phyloP scores from a whole-genome alignment of 257 asterid genomes.

The Przewalskia tangutica region DNA sequence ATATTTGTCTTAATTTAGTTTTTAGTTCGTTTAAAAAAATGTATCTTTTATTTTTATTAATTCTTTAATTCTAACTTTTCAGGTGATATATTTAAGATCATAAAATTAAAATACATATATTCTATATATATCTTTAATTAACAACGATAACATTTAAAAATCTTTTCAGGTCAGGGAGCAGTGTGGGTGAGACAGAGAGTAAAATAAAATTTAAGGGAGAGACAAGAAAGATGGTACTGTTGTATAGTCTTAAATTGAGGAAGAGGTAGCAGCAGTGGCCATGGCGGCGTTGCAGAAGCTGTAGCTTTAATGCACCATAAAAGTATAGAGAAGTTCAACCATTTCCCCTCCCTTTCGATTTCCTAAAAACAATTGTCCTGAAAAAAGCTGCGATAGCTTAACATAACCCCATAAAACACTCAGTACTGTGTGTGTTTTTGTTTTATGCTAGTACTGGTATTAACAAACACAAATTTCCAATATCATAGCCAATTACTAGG shows the following conservation, averaged over 20 bases:
- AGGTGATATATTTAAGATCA: no score
- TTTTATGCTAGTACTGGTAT: no score
- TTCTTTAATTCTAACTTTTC: no score
- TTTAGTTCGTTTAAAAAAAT: no score
- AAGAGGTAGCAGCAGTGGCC: constrained; percentile 47
- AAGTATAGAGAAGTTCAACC: constrained; percentile 4
- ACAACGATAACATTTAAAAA: no score
- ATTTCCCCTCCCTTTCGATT: constrained; percentile 21
- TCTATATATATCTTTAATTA: no score
- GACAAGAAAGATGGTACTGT: constrained; percentile 16
- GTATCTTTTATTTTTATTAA: no score
- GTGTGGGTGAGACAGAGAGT: no score
- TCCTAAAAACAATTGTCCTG: constrained; percentile 20
- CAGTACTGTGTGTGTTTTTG: neutral
- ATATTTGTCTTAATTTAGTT: no score
- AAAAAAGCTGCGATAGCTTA: constrained; percentile 20
- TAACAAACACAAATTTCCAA: neutral
- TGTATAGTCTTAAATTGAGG: constrained; percentile 1
- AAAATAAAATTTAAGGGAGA: neutral
- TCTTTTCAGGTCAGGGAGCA: neutral
- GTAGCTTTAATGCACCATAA: constrained; percentile 56
- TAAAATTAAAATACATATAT: no score
- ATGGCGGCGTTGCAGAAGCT: constrained; percentile 96
- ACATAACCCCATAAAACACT: constrained; percentile 17
- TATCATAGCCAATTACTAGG: neutral